Evolutionary conservation across 306 rosid species (phyloP).

Genomic region (Cicer cuneatum): DNA sequence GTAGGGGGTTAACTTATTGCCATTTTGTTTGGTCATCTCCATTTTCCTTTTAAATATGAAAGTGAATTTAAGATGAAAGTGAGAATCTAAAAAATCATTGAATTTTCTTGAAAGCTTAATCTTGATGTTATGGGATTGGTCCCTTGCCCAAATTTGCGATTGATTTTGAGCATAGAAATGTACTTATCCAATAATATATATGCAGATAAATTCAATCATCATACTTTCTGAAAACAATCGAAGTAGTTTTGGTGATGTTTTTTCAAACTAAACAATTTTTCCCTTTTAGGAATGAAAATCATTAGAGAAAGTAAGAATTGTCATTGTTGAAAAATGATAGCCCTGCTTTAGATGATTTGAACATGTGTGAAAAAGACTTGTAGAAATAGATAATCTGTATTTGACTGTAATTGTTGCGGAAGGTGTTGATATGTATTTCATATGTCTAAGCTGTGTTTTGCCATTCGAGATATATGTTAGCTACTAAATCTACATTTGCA

Average conservation of each 20-base stretch:
- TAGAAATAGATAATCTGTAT: neutral
- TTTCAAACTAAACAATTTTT: neutral
- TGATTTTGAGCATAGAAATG: conserved; percentile 10
- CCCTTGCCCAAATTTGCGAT: conserved; percentile 14
- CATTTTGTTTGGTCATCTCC: conserved; percentile 6
- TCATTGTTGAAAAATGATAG: neutral
- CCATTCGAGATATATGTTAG: conserved; percentile 15
- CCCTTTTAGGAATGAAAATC: neutral
- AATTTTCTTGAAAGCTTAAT: conserved; percentile 11
- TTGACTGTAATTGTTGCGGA: conserved; percentile 11
- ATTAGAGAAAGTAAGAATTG: neutral
- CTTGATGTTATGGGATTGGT: conserved; percentile 20
- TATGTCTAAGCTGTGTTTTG: conserved; percentile 12
- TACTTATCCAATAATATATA: neutral
- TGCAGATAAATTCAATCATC: conserved; percentile 9
- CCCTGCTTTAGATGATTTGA: neutral
- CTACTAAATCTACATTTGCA: conserved; percentile 32
- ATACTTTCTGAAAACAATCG: neutral
- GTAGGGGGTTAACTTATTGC: conserved; percentile 42
- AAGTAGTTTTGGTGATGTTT: conserved; percentile 27
- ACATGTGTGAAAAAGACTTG: neutral
- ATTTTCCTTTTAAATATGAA: conserved; percentile 30
- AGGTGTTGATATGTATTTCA: conserved; percentile 1
- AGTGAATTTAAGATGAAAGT: conserved; percentile 12
- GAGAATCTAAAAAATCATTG: conserved; percentile 19